Base-by-base conservation (phyloP, 2,329 filamentous ascomycete species). In the Alternaria postmessia region DNA sequence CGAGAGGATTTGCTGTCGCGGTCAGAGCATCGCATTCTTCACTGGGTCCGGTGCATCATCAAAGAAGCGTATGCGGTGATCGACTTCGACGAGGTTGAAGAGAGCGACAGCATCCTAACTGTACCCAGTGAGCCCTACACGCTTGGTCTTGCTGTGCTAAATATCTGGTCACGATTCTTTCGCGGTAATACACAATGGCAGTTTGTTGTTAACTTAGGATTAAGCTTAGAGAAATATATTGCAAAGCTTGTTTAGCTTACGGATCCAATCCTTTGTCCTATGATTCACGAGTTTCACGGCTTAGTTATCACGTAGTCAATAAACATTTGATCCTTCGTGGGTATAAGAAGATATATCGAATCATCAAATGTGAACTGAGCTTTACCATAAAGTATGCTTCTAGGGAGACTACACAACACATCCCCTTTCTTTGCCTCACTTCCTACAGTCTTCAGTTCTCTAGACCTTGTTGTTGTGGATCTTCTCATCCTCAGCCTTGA, bases 181-280 rank as follows among this genome's bases (percentile, higher is more conserved):
- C 77, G 79, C 36, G 80, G 81, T 6, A 83, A 84, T 22, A 82
- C 81, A 0, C 81, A 83, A 55, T 83, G 81, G 82, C 78, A 77
- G 0, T 82, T 84, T 53, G 82, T 83, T 41, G 82, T 83, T 16
- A 79, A 82, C 2, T 75, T 83, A 0, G 82, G 81, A 0, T 54
- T 72, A 12, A 81, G 81, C 32, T 54, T 83, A 18, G 78, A 81
- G 51, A 66, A 59, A 20, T 72, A 65, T 34, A 68, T 62, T 4
- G 24, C 18, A 12, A 54, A 34, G 16, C 51, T 53, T 14, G 26
- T 22, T 24, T 55, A 30, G 34, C 7, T 7, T 14, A 38, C 2
- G 5, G 34, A 12, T 38, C 11, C 8, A 11, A 8, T 7, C 7
- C 20, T 3, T 24, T 22, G 14, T 12, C 14, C 14, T 6, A 3